Conservation (phyloP, 352 stramenopile species). For the Phytophthora citrophthora region DNA sequence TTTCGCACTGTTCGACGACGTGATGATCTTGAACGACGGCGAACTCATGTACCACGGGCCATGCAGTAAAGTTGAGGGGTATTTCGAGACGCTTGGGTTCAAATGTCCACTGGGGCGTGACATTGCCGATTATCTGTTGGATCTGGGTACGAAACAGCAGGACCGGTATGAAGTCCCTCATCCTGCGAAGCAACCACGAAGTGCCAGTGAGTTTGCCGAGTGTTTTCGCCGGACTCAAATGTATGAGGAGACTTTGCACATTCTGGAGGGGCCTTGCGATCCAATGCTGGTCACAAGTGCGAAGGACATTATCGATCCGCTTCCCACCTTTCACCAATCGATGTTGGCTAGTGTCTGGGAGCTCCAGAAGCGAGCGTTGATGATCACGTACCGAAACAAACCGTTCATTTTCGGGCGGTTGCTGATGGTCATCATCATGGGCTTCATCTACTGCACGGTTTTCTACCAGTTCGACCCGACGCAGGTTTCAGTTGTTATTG, state of each 20-base stretch:
- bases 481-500: constrained; percentile 56
- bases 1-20: constrained; percentile 77
- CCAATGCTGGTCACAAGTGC: constrained; percentile 18
- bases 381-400: constrained; percentile 63
- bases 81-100: constrained; percentile 47
- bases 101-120: constrained; percentile 23
- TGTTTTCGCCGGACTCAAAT: constrained; percentile 27
- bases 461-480: constrained; percentile 52
- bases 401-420: constrained; percentile 43
- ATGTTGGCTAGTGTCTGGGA: constrained; percentile 30
- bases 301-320: constrained; percentile 28
- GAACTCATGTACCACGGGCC: constrained; percentile 75
- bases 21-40: constrained; percentile 72
- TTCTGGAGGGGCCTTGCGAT: constrained; percentile 11
- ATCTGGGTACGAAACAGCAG: constrained; percentile 36
- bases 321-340: constrained; percentile 39
- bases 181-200: not conserved
- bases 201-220: constrained; percentile 39
- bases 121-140: constrained; percentile 38
- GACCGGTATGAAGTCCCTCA: constrained; percentile 15
- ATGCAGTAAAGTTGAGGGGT: constrained; percentile 21
- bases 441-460: constrained; percentile 45
- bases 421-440: constrained; percentile 50
- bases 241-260: constrained; percentile 5
- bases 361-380: constrained; percentile 53